Conservation (phyloP, 225 moss, liverwort and hornwort genomes). For the Bryoerythrophyllum caledonicum region DNA sequence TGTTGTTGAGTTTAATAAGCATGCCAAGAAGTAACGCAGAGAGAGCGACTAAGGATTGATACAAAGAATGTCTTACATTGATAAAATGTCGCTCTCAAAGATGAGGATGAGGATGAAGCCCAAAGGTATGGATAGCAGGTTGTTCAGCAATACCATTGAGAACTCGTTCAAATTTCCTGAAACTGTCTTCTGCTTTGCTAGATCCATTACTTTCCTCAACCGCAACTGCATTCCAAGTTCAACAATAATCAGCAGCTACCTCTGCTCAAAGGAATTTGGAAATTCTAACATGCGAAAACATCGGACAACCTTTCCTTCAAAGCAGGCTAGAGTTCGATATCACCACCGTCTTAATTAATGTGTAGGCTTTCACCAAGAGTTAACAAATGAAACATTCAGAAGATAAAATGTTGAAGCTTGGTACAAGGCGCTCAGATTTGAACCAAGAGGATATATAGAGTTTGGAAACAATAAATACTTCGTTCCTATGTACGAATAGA, state of each 20-base stretch:
- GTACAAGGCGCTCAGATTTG: background rate
- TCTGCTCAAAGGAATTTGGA: background rate
- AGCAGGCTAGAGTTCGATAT: background rate
- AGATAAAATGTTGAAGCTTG: background rate
- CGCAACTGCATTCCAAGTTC: slow-evolving; percentile 63
- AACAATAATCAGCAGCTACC: slow-evolving; percentile 15
- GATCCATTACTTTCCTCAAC: slow-evolving; percentile 94
- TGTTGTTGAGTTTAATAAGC: background rate
- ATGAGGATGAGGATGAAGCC: slow-evolving; percentile 76
- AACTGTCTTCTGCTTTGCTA: slow-evolving; percentile 84
- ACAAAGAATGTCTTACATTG: slow-evolving; percentile 55
- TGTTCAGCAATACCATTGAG: slow-evolving; percentile 95
- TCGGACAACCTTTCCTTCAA: background rate
- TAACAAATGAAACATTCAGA: background rate
- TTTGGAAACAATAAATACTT: background rate
- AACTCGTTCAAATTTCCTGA: slow-evolving; percentile 87
- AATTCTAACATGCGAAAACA: background rate
- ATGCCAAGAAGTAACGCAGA: background rate
- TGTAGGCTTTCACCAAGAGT: background rate
- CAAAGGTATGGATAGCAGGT: slow-evolving; percentile 87
- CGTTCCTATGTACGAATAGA: slow-evolving; percentile 4
- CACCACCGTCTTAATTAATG: background rate
- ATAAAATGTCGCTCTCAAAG: slow-evolving; percentile 74
- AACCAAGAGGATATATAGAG: slow-evolving; percentile 1
- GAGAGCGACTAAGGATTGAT: background rate